Conservation (phyloP, 108 stramenopile genomes). For the Discostella stelligeroides region DNA sequence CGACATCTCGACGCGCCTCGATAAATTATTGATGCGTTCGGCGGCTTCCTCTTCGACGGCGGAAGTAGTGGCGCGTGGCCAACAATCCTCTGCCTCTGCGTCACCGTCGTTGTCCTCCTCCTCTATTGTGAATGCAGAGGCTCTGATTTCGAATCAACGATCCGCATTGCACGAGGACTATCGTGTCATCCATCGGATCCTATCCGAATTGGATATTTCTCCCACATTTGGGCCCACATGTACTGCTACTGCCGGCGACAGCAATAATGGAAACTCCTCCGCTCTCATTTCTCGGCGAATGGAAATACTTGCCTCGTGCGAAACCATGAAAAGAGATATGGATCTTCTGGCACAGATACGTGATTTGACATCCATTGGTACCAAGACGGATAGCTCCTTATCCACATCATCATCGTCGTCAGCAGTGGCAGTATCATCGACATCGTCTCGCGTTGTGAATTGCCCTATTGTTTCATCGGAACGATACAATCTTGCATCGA, state of each 20-base stretch:
- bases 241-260: neutral
- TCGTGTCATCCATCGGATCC: conserved; percentile 28
- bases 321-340: conserved; percentile 59
- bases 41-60: conserved; percentile 7
- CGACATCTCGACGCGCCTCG: conserved; percentile 30
- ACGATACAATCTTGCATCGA: conserved; percentile 41
- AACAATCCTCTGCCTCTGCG: neutral
- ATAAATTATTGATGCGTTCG: conserved; percentile 37
- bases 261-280: neutral
- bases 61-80: neutral
- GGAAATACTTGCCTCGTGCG: conserved; percentile 64
- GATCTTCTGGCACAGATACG: conserved; percentile 54
- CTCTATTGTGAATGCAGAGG: conserved; percentile 7
- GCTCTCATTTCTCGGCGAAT: conserved; percentile 67
- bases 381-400: conserved; percentile 10
- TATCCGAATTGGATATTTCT: conserved; percentile 39
- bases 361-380: conserved; percentile 51
- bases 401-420: conserved; percentile 4
- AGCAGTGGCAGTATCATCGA: too few species aligned
- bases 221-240: conserved; percentile 37
- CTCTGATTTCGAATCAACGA: conserved; percentile 7
- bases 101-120: conserved; percentile 18
- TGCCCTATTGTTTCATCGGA: conserved; percentile 65
- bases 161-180: conserved; percentile 46
- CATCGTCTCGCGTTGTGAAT: conserved; percentile 52